Evolutionary conservation across 2,329 filamentous ascomycete genomes (phyloP), one percentile per base, ranked within the genome.

Genomic region (Aurifilum marmelostoma): DNA sequence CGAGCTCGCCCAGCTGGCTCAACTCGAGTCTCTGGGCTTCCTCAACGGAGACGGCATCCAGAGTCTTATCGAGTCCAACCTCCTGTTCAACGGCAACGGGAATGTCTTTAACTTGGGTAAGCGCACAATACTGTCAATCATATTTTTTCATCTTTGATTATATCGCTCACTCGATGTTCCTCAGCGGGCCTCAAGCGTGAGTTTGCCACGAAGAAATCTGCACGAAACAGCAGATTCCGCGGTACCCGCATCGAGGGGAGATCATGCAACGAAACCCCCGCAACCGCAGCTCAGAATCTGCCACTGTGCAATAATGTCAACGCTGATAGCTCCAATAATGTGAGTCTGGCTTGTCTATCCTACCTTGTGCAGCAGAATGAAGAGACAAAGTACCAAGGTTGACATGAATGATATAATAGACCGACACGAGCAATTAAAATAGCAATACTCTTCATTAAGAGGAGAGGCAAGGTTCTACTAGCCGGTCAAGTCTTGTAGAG

Each of bases 161-260:
- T 65, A 43, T 63, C 70, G 65, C 60, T 75, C 2, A 72, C 41
- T 6, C 39, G n/a, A 27, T 16, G 27, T n/a, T 11, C 41, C 8
- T 9, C 67, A 76, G 75, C 75, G 27, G 67, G 73, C 27, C 74
- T 79, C 73, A 78, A 79, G 73, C 76, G 77, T 1, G 75, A 75
- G 29, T 56, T 76, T 1, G 69, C 56, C 12, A 71, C 73, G 24
- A 72, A 69, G 65, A 77, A 73, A 64, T 75, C 77, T 73, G 41
- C 68, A 60, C 70, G 75, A 12, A 73, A 75, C 47, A 75, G 75
- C 34, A 68, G 70, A 11, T 64, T 66, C 43, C 39, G 60, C 63
- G 78, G 74, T 72, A 73, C 74, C 62, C 75, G 77, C 69, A 47
- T 47, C 41, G 21, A 21, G 18, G 1, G 16, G 21, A 8, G 43